Base-by-base conservation (phyloP, 202 grass and related monocot species). In the Schoenoplectus triqueter region DNA sequence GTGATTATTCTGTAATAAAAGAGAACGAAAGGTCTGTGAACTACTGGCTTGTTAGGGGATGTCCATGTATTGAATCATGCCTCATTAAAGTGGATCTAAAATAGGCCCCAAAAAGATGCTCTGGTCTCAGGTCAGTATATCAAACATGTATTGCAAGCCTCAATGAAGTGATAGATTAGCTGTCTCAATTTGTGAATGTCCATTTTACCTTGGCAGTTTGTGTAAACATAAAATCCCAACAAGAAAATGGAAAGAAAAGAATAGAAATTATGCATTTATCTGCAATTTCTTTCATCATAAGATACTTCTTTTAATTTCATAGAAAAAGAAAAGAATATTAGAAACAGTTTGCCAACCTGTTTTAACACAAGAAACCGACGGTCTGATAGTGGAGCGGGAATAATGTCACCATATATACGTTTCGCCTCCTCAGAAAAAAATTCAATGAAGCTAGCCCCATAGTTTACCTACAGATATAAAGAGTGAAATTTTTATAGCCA, bases 401-500 rank as follows among this genome's bases (percentile, higher is more conserved):
- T 98, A 68, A 98, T 95, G 77, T 98, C 95, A 88, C 95, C 95
- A 78, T 94, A 95, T 79, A 98, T 89, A 65, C 95, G 93, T 81
- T 98, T 98, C 88, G 91, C 95, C 88, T 98, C 95, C 90, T 98
- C 95, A 14, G 93, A 86, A 88, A 91, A 98, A 92, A 88, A 95
- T 82, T 98, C 95, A 82, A 98, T 88, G 73, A 98, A 98, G 72
- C 83, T 90, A 87, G 95, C 95, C 60, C 95, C 95, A 90, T 98
- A 98, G 70, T 80, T 87, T 60, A 98, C 93, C 95, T 98, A 80
- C 69, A 89, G 14, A 61, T 61, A 55, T 39, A 61, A 56, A 79
- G 15, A 46, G 22, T 78, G 42, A 31, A 31, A 31, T 9, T n/a
- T 78, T 78, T 3, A 60, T 1, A 18, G 13, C 31, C 55, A 78